Base-by-base conservation (phyloP, 202 grass and related monocot genomes). In the Setaria viridis region DNA sequence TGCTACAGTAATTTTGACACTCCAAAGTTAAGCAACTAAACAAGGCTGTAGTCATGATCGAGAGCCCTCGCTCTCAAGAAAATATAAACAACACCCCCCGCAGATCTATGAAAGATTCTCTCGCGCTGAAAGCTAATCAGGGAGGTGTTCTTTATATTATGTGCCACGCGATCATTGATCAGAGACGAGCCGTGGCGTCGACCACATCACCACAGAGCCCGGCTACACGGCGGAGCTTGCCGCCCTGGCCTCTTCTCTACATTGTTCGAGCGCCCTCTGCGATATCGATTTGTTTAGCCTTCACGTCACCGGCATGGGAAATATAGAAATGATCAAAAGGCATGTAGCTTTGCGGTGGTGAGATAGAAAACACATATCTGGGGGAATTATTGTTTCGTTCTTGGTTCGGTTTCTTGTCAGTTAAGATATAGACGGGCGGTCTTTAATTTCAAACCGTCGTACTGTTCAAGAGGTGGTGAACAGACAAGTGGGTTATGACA, bases 61-160 rank as follows among this genome's bases (percentile, higher is more conserved):
- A 69, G 30, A 63, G 13, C 55, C 3, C 20, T 69, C 70, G 13
- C 7, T 13, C 59, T 15, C 8, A 7, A 10, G 20, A 65, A 78
- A 65, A 73, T 16, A 14, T 7, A 67, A 72, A 73, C 2, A 19
- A 72, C 49, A 10, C 34, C 41, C 41, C 11, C 7, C 57, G 11
- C 72, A 68, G 72, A 84, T 77, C 72, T 76, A 77, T 1, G 67
- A 72, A 20, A 84, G 87, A 84, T 79, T 73, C 80, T 56, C 21
- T 53, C 43, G 5, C 64, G 21, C 12, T 30, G 7, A 74, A 86
- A 87, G 59, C 59, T 74, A 67, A 81, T 35, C 51, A 48, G 7
- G 11, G 45, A 54, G 34, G 7, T 0, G 25, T 49, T 42, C 80
- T 56, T 25, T 46, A 25, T 60, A 59, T 4, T 15, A 51, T 64